Base-by-base conservation (phyloP, 192 early-diverging fungal genomes). In the Gryganskiella cystojenkinii region DNA sequence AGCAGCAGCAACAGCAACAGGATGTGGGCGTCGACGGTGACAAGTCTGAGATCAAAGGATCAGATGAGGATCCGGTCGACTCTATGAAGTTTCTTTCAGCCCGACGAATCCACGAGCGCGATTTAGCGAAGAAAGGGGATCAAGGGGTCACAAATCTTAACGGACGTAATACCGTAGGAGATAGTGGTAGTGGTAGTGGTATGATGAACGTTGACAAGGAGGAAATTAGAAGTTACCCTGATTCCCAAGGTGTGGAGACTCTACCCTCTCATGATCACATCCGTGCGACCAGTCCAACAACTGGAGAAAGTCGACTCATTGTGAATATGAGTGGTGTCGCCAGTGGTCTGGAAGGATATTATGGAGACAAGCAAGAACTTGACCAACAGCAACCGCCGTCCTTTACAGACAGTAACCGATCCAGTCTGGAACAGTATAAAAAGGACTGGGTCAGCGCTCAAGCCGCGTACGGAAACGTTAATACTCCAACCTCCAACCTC, bases 371-470 rank as follows among this genome's bases (percentile, higher is more conserved):
- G 40, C 27, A 14, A 53, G 33, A 24, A 19, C 25, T 17, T 20
- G 47, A n/a, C 15, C 22, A 33, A 28, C 13, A 22, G 37, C 1
- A 25, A 6, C n/a, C n/a, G n/a, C n/a, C n/a, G n/a, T n/a, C n/a
- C n/a, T n/a, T n/a, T n/a, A n/a, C n/a, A n/a, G n/a, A n/a, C 15
- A 17, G 49, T 37, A 35, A 40, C 42, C 49, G 50, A 53, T 14
- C 15, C 14, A 50, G 11, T 34, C 2, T 44, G 37, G 52, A 65
- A 15, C 52, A 65, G 4, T 50, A 65, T 65, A 65, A 65, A 65
- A 65, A 33, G 64, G 42, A 45, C 10, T 40, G 37, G 35, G 5
- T 33, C 7, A 25, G 15, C 46, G 47, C 4, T n/a, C 44, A n/a
- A n/a, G n/a, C n/a, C n/a, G n/a, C n/a, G n/a, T n/a, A n/a, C n/a